Conservation (phyloP, 305 asterid genomes). For the Striga hermonthica region DNA sequence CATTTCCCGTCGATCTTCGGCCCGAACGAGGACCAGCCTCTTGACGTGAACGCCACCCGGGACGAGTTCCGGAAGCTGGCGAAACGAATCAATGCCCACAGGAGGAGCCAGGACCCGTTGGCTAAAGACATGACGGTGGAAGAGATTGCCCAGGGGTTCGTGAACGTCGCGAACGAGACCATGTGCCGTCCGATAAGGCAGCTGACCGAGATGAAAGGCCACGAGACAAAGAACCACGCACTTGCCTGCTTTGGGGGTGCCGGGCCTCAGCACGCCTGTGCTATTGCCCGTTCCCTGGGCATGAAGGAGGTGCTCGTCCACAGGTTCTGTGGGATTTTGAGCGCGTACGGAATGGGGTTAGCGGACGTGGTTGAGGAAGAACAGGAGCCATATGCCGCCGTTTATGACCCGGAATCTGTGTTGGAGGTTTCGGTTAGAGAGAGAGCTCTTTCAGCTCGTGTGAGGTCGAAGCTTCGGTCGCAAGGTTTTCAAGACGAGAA, state of each 20-base stretch:
- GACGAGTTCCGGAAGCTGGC: constrained; percentile 77
- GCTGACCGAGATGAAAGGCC: constrained; percentile 98
- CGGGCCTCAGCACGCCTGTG: constrained; percentile 98
- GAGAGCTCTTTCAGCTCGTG: constrained; percentile 50
- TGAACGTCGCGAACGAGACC: constrained; percentile 91
- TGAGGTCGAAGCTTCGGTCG: constrained; percentile 54
- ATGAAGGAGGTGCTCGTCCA: constrained; percentile 92
- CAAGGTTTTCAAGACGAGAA: constrained; percentile 78
- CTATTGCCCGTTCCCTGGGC: constrained; percentile 94
- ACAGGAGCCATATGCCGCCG: constrained; percentile 86
- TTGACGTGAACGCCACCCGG: constrained; percentile 66
- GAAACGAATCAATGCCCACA: constrained; percentile 60
- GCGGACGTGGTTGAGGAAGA: constrained; percentile 96
- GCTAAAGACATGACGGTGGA: constrained; percentile 85
- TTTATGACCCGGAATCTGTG: constrained; percentile 63
- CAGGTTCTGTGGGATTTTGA: constrained; percentile 88
- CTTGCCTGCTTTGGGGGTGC: constrained; percentile 99
- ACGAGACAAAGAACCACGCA: constrained; percentile 88
- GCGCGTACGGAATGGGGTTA: constrained; percentile 97
- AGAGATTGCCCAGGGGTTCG: constrained; percentile 87
- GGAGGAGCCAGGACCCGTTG: constrained; percentile 65
- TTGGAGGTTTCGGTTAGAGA: constrained; percentile 64
- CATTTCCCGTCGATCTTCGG: constrained; percentile 96
- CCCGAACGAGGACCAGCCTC: constrained; percentile 72
- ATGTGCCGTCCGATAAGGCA: constrained; percentile 99